Base-by-base conservation (phyloP, 768 basidiomycete species). In the Porpolomopsis calyptriformis region DNA sequence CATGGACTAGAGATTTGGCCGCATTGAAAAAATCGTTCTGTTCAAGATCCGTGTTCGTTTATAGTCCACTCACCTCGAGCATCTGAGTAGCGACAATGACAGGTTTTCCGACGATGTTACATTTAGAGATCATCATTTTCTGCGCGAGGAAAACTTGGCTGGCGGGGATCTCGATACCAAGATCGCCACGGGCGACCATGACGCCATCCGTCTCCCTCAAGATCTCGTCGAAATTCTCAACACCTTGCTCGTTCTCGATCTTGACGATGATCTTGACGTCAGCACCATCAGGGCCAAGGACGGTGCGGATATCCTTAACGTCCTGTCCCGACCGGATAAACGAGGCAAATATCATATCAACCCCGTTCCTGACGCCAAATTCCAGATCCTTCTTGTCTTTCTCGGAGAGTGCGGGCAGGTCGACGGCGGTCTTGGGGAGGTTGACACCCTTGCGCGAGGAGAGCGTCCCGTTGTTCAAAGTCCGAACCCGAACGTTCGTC, bases 101-200 rank as follows among this genome's bases (percentile, higher is more conserved):
- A 34, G 96, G 93, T 73, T 99, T 99, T 56, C 96, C 96, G 45
- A 78, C 82, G 59, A 94, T 86, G 73, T 96, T 97, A 71, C 92
- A 96, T 72, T 98, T 98, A 49, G 94, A 80, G 57, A 98, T 99
- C 93, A 99, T 99, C 94, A 98, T 98, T 73, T 99, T 99, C 65
- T 99, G 96, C 6, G 96, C 96, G 57, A 98, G 73, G 77, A 99
- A 99, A 37, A 99, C 96, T 61, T 98, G 96, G 58, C 85, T 87
- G 36, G 96, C 91, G n/a, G 96, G 96, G 56, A 99, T 99, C 69
- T 99, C 96, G 58, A 99, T 99, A 64, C 96, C 96, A 42, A 99
- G 76, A 63, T 99, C 96, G 65, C 96, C 96, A 68, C 96, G 90
- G 53, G 96, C 96, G 53, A 99, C 96, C 96, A 99, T 99, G 55